Percentiles rank a stretch among this genome's conserved stretches.
Conservation (phyloP, 768 basidiomycete genomes). For the Lactifluus pinguis region DNA sequence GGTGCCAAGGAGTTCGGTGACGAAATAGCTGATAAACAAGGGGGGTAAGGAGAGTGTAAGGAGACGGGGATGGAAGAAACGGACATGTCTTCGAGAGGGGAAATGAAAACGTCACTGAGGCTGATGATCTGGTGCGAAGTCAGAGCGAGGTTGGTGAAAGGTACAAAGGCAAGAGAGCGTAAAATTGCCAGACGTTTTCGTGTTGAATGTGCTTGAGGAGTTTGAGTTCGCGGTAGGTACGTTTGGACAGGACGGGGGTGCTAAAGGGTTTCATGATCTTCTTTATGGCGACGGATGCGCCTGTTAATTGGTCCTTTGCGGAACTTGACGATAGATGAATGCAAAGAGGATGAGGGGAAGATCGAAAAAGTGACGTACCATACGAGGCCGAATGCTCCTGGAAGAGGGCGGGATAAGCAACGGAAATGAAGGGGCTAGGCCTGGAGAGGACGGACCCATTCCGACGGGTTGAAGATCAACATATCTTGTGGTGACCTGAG, state of each 20-base stretch:
- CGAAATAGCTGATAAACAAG: slow-evolving; percentile 70
- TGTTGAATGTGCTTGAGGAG: slow-evolving; percentile 97
- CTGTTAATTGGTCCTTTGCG: slow-evolving; percentile 90
- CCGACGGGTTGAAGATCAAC: slow-evolving; percentile 98
- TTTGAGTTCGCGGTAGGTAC: slow-evolving; percentile 97
- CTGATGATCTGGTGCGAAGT: slow-evolving; percentile 75
- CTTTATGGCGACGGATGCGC: slow-evolving; percentile 94
- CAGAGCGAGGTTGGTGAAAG: not conserved
- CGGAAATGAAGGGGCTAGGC: not conserved
- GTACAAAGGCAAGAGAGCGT: not conserved
- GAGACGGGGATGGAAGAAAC: slow-evolving; percentile 23
- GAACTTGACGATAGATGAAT: slow-evolving; percentile 50
- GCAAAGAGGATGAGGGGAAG: not conserved
- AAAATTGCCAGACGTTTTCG: slow-evolving; percentile 66
- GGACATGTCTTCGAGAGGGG: slow-evolving; percentile 95
- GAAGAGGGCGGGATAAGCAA: not conserved
- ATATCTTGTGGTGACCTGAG: slow-evolving; percentile 93
- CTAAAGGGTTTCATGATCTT: slow-evolving; percentile 99
- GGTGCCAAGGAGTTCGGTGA: slow-evolving; percentile 95
- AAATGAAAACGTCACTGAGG: slow-evolving; percentile 97
- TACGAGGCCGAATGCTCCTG: slow-evolving; percentile 95
- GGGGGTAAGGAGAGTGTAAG: slow-evolving; percentile 2
- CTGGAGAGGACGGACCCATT: slow-evolving; percentile 64
- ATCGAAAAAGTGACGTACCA: slow-evolving; percentile 43
- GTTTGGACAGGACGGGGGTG: slow-evolving; percentile 95